Conservation (phyloP, 352 stramenopile species). For the Globisporangium perplexum region DNA sequence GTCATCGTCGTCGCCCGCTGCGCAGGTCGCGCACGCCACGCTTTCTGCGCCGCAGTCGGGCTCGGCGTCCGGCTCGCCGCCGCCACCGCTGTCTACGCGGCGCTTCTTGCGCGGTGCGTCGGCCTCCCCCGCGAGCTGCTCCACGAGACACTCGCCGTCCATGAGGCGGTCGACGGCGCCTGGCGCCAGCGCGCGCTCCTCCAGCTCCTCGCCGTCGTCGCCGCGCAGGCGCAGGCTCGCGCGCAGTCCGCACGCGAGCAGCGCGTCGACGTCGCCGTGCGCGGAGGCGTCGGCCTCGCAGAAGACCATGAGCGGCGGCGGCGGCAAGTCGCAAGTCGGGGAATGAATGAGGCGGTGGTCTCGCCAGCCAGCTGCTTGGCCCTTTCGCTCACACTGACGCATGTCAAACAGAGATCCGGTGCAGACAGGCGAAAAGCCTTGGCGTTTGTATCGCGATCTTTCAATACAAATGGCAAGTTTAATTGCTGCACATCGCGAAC, state of each 20-base stretch:
- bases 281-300: no score
- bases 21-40: no score
- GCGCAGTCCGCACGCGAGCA: constrained; percentile 6
- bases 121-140: constrained; percentile 18
- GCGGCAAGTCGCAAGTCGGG: constrained; percentile 7
- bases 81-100: constrained; percentile 5
- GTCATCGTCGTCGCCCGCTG: constrained; percentile 20
- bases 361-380: no score
- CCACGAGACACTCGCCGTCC: constrained; percentile 36
- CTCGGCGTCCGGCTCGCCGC: neutral
- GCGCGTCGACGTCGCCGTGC: constrained; percentile 11
- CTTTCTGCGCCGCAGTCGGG: constrained; percentile 8
- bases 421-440: no score
- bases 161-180: constrained; percentile 34
- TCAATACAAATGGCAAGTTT: no score
- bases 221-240: constrained; percentile 9
- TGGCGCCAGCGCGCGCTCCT: constrained; percentile 26
- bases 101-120: constrained; percentile 19
- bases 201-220: constrained; percentile 24
- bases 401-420: no score
- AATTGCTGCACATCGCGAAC: no score
- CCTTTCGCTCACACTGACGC: no score
- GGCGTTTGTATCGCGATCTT: no score
- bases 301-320: no score
- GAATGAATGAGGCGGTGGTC: constrained; percentile 2